Evolutionary conservation across 2,329 filamentous ascomycete species (phyloP).

Genomic region (Verticillium nubilum): DNA sequence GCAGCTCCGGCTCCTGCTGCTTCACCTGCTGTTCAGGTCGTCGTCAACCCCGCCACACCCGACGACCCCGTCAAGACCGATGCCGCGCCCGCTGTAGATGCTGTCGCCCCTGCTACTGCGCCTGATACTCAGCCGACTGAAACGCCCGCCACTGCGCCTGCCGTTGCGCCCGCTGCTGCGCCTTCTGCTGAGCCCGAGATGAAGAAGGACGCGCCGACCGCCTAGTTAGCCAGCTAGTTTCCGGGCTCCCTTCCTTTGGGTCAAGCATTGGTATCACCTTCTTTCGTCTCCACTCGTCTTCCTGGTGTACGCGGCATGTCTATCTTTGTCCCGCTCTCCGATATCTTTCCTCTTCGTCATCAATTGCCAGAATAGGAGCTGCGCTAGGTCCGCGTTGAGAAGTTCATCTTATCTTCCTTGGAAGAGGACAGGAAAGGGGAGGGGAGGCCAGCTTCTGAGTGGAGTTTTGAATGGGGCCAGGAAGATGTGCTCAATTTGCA

Average conservation of each 20-base stretch:
- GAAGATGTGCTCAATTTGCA: not conserved
- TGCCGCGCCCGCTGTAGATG: constrained; percentile 13
- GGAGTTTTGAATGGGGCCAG: not conserved
- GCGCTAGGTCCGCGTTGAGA: not conserved
- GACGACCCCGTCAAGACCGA: constrained; percentile 16
- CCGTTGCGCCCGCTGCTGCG: constrained; percentile 16
- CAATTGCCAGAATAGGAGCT: not conserved
- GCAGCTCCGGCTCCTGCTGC: constrained; percentile 4
- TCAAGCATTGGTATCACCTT: not conserved
- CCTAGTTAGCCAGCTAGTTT: constrained; percentile 1
- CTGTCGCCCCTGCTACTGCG: constrained; percentile 16
- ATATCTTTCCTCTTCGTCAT: not conserved
- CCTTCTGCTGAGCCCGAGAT: constrained; percentile 6
- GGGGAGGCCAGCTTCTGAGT: not conserved
- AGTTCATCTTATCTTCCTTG: not conserved
- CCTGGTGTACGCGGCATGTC: not conserved
- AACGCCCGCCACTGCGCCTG: constrained; percentile 17
- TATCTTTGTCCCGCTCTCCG: not conserved
- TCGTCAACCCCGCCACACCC: constrained; percentile 19
- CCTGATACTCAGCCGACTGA: constrained; percentile 18
- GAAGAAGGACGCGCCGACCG: constrained; percentile 16
- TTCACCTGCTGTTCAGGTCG: constrained; percentile 9
- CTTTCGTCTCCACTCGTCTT: not conserved
- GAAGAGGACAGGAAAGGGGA: not conserved
- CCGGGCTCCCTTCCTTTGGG: not conserved